A percentile compares a stretch with the other conserved stretches of the same genome.
These are phyloP conservation scores for Tulasnella sp. DNA, from an alignment of 768 basidiomycete genomes.

Conservation along the genomic window DNA sequence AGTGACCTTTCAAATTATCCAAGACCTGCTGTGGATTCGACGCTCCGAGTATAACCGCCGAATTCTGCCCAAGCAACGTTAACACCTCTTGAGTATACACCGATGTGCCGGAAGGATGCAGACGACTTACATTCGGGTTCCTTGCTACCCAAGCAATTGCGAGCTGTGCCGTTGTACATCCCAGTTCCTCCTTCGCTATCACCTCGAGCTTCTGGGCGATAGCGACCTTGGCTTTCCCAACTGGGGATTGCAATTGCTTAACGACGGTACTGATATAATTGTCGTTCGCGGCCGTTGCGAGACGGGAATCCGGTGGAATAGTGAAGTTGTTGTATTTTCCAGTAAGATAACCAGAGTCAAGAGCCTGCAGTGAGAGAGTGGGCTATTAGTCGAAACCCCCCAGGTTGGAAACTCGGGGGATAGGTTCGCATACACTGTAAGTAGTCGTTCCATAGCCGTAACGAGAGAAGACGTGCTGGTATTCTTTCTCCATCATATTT, in stretches of 20 bases:
- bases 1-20: slow-evolving; percentile 47
- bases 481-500: slow-evolving; percentile 62
- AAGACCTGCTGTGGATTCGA: slow-evolving; percentile 53
- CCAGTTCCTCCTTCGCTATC: slow-evolving; percentile 53
- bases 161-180: slow-evolving; percentile 52
- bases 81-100: not conserved
- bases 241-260: slow-evolving; percentile 48
- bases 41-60: slow-evolving; percentile 60
- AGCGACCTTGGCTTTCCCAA: slow-evolving; percentile 34
- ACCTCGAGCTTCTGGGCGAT: slow-evolving; percentile 64
- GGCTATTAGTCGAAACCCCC: slow-evolving; percentile 42
- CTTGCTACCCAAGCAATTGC: slow-evolving; percentile 70
- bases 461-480: slow-evolving; percentile 38
- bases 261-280: slow-evolving; percentile 49
- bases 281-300: slow-evolving; percentile 43
- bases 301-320: slow-evolving; percentile 65
- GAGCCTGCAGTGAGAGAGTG: slow-evolving; percentile 64
- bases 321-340: slow-evolving; percentile 47
- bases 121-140: slow-evolving; percentile 43
- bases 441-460: not conserved
- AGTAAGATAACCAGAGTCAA: slow-evolving; percentile 66
- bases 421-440: not conserved
- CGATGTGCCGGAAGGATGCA: not conserved
- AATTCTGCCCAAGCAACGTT: slow-evolving; percentile 34
- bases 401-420: not conserved